Evolutionary conservation across 306 rosid genomes (phyloP), one percentile per base, ranked within the genome.

Genomic region (Lupinus albus): DNA sequence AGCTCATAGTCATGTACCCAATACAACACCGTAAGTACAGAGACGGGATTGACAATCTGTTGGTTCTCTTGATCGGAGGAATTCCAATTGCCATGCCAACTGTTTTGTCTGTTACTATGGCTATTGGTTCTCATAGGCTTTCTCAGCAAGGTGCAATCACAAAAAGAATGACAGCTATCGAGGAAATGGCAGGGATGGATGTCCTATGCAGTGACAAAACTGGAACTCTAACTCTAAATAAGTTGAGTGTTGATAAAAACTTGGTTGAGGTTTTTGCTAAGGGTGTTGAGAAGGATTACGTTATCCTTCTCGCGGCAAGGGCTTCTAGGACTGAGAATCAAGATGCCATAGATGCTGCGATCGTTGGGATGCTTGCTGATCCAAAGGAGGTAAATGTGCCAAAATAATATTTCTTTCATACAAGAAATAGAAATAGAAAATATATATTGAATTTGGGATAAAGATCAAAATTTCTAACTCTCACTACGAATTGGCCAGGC

Each of bases 111-210:
- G 99, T 94, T 74, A 94, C 99, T 17, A 94, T 94, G 99, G 99
- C 99, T 74, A 94, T 94, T 77, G 99, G 99, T 62, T 94, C 99
- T 59, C 99, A 94, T 71, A 85, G 99, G 75, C 99, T 94, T 8
- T 86, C 99, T 41, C 91, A 94, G 69, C 99, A 94, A 81, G 99
- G 99, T 52, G 99, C 99, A 38, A 94, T 94, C 20, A 94, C 99
- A 70, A 94, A 94, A 57, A 63, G 99, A 58, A 94, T 94, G 99
- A 94, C 99, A 14, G 99, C 99, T 55, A 94, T 94, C 72, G 99
- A 94, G 80, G 99, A 94, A 87, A 94, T 94, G 99, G 99, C 99
- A 21, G 99, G 99, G 61, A 94, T 94, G 99, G 97, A 94, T 65
- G 99, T 94, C 28, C 91, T 94, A 36, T 94, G 99, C 80, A 94